Evolutionary conservation across 495 filamentous ascomycete genomes (phyloP), one percentile per base, ranked within the genome.

Genomic region (Lophiotrema nucula): DNA sequence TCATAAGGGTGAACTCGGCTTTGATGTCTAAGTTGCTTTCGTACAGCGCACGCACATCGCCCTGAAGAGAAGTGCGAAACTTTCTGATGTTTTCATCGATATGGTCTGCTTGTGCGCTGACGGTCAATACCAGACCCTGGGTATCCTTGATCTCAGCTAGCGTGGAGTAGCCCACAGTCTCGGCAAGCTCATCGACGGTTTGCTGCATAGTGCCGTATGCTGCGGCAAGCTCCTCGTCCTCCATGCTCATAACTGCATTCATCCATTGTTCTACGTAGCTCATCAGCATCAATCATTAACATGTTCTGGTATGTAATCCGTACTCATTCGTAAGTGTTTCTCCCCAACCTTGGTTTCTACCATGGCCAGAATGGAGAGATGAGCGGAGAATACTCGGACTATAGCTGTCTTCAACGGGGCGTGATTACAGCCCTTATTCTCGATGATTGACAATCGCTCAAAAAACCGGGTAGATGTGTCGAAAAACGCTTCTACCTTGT

Each of bases 401-500:
- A 51, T 24, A 12, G 27, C 27, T 10, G 10, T 39, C 27, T 16
- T 19, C 2, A 51, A 23, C 15, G 47, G 16, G 16, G n/a, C 47
- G 23, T 10, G 12, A 19, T 21, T 15, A n/a, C n/a, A n/a, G 18
- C 15, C 15, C 23, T 56, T 52, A 13, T 53, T 46, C 49, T 69
- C 61, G 21, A 69, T 46, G 35, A 69, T 62, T 21, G 51, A 44
- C n/a, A 69, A 31, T 19, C 67, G 56, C 33, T 69, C 56, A n/a
- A 69, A 45, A 23, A 69, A 69, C 22, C 49, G 43, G 23, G 64
- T 56, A 26, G 58, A 66, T 22, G 64, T 49, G 18, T 60, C 59
- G 39, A 69, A 69, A 46, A 67, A 69, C 4, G 45, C 47, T 21
- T 58, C 53, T 24, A 69, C 58, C n/a, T 59, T 61, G 41, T 69